phyloP scores from a whole-genome alignment of 1,284 basidiomycete species.

The Ustilago xerochloae region DNA sequence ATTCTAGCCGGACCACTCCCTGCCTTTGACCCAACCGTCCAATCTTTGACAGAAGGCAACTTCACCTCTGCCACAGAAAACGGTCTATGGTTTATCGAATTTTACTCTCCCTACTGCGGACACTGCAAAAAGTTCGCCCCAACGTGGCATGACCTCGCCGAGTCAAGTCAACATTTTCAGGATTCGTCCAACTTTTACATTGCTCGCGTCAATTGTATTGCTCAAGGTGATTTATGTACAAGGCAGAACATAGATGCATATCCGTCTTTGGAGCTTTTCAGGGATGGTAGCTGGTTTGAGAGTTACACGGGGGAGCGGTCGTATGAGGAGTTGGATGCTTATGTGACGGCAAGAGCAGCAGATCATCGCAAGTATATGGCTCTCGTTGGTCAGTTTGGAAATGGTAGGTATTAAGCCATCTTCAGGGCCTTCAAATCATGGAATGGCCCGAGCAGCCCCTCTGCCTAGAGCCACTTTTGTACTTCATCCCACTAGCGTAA shows the following conservation, averaged over 20 bases:
- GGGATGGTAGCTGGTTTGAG: constrained; percentile 44
- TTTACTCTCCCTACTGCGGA: constrained; percentile 76
- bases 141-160: constrained; percentile 79
- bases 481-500: neutral
- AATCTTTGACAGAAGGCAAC: constrained; percentile 28
- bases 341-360: constrained; percentile 37
- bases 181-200: constrained; percentile 58
- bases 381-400: neutral
- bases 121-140: constrained; percentile 83
- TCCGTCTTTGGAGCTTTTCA: constrained; percentile 53
- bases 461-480: neutral
- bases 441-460: neutral
- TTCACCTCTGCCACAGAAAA: constrained; percentile 26
- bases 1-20: constrained; percentile 18
- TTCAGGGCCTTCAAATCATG: neutral
- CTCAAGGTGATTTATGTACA: constrained; percentile 54
- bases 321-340: constrained; percentile 31
- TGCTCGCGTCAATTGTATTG: constrained; percentile 63
- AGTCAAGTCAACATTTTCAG: constrained; percentile 48
- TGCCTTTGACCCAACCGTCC: constrained; percentile 18
- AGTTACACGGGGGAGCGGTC: constrained; percentile 40
- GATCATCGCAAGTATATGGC: constrained; percentile 36
- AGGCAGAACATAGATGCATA: constrained; percentile 48
- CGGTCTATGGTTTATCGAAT: constrained; percentile 60
- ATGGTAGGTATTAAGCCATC: neutral